These are phyloP conservation scores for Ceratocystiopsis brevicomis DNA, from an alignment of 2,329 filamentous ascomycete genomes.

Conservation along the genomic window DNA sequence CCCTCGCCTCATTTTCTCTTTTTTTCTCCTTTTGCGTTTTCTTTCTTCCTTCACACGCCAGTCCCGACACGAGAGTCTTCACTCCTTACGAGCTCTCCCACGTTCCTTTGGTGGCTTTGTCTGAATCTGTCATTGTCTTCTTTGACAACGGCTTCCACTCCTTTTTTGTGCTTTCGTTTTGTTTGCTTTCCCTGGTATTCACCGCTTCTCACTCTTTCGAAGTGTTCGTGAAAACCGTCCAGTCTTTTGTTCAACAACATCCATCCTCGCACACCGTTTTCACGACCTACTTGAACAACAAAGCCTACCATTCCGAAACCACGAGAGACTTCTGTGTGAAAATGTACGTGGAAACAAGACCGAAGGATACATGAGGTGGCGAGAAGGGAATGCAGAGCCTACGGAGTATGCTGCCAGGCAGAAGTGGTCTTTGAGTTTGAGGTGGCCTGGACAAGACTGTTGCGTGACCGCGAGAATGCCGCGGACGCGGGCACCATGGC, in stretches of 20 bases:
- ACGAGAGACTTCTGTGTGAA: neutral
- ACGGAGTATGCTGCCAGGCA: too few species aligned
- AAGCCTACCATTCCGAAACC: conserved; percentile 3
- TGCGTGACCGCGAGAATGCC: too few species aligned
- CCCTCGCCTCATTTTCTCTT: neutral
- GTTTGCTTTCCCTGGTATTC: conserved; percentile 16
- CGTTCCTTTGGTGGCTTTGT: conserved; percentile 3
- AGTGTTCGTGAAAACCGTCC: conserved; percentile 24
- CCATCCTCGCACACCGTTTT: conserved; percentile 48
- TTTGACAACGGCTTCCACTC: conserved; percentile 17
- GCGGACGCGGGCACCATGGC: too few species aligned
- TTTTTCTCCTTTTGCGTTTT: neutral
- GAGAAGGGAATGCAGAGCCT: neutral
- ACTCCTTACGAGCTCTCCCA: conserved; percentile 4
- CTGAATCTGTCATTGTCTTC: neutral
- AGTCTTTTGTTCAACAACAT: conserved; percentile 29
- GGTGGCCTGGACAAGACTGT: too few species aligned
- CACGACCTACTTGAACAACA: conserved; percentile 4
- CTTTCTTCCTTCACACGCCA: neutral
- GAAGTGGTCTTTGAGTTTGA: neutral
- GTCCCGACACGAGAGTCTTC: conserved; percentile 1
- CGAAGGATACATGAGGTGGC: neutral
- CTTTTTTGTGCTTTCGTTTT: conserved; percentile 12
- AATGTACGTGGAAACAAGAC: conserved; percentile 1
- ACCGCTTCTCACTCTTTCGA: conserved; percentile 24